phyloP scores from a whole-genome alignment of 306 rosid species.

The Dicorynia guianensis region DNA sequence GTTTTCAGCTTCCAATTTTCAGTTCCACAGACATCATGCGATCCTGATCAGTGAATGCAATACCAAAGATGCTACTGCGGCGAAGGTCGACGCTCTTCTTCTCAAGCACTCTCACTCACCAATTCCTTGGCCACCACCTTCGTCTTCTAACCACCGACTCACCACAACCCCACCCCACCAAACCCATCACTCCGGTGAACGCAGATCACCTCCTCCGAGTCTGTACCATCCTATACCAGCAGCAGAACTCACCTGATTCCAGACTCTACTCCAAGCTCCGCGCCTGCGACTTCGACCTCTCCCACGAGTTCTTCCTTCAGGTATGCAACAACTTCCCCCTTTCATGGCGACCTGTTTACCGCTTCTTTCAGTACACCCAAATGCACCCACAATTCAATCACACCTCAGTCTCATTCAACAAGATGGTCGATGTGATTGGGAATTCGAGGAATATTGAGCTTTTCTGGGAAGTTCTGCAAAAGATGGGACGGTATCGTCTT shows the following conservation, averaged over 20 bases:
- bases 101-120: conserved; percentile 18
- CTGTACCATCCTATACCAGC: conserved; percentile 80
- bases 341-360: conserved; percentile 83
- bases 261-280: conserved; percentile 69
- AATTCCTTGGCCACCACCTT: conserved; percentile 24
- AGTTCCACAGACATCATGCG: no score
- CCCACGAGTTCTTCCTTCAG: conserved; percentile 89
- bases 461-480: conserved; percentile 59
- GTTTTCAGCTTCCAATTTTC: background rate
- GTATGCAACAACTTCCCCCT: conserved; percentile 83
- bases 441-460: conserved; percentile 71
- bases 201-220: conserved; percentile 64
- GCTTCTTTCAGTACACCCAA: conserved; percentile 60
- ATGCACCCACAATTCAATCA: conserved; percentile 56
- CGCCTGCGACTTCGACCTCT: conserved; percentile 59
- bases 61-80: conserved; percentile 34
- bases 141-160: conserved; percentile 27
- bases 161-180: conserved; percentile 7
- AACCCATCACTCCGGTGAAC: conserved; percentile 52
- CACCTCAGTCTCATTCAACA: conserved; percentile 67
- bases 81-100: background rate
- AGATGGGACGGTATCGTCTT: conserved; percentile 58
- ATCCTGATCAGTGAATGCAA: background rate
- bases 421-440: conserved; percentile 54
- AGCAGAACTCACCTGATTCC: conserved; percentile 70